phyloP scores from a whole-genome alignment of 2,329 filamentous ascomycete species.

The Neoscytalidium dimidiatum region DNA sequence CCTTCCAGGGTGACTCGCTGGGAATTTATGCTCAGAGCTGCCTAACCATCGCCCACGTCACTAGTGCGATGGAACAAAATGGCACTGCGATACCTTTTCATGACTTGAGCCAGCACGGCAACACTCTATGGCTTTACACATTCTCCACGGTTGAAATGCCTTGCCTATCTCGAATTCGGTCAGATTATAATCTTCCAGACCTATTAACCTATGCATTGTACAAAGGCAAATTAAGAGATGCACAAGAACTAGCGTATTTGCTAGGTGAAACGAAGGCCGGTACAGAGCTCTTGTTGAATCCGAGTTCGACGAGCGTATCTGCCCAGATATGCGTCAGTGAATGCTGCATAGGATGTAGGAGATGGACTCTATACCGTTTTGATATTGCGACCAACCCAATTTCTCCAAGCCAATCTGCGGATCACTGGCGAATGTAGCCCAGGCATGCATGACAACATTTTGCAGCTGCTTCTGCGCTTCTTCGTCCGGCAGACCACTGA shows the following conservation, averaged over 20 bases:
- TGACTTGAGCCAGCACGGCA: no score
- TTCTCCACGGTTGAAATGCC: no score
- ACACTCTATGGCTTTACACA: no score
- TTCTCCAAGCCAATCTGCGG: constrained; percentile 31
- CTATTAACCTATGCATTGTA: not conserved
- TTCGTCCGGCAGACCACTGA: constrained; percentile 28
- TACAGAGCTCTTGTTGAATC: not conserved
- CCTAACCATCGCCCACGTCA: no score
- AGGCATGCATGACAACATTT: constrained; percentile 36
- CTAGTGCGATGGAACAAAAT: no score
- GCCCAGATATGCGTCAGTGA: no score
- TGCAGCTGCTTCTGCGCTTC: constrained; percentile 31
- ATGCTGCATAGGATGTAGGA: no score
- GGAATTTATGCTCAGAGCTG: no score
- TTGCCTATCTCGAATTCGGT: no score
- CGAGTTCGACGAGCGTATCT: not conserved
- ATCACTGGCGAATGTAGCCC: constrained; percentile 37
- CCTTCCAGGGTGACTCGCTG: no score
- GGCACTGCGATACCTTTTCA: no score
- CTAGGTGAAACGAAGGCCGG: not conserved
- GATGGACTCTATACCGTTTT: constrained; percentile 24
- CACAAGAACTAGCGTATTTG: not conserved
- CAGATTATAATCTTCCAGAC: no score
- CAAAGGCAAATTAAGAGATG: not conserved
- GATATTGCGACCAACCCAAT: constrained; percentile 34